Conservation (phyloP, 495 filamentous ascomycete genomes). For the Jackrogersella minutella region DNA sequence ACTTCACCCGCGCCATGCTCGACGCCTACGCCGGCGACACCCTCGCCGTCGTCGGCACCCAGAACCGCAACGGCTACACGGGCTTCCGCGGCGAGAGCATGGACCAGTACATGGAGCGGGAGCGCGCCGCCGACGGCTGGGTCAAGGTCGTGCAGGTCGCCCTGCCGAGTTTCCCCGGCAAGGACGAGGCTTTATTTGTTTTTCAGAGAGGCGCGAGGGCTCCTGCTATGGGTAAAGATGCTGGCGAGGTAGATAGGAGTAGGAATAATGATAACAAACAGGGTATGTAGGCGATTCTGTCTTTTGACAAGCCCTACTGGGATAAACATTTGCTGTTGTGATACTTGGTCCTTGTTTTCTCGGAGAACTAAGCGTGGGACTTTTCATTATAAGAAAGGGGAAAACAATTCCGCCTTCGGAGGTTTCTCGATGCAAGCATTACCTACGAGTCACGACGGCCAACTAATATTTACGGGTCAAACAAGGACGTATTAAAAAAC, state of each 20-base stretch:
- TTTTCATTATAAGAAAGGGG: neutral
- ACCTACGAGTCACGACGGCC: neutral
- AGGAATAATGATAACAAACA: conserved; percentile 8
- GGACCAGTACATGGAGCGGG: conserved; percentile 62
- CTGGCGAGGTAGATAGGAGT: neutral
- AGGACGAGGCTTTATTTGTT: conserved; percentile 63
- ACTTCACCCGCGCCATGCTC: conserved; percentile 62
- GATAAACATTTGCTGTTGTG: neutral
- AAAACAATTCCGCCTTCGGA: neutral
- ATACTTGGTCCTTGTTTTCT: no score
- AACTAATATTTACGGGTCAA: neutral
- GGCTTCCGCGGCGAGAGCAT: conserved; percentile 62
- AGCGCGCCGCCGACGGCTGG: conserved; percentile 50
- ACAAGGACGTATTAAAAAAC: neutral
- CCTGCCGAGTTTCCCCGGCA: conserved; percentile 63
- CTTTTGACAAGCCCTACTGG: neutral
- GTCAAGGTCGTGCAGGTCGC: conserved; percentile 55
- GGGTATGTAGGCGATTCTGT: neutral
- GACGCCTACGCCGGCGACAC: conserved; percentile 63
- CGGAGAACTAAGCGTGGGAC: neutral
- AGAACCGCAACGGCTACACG: conserved; percentile 71
- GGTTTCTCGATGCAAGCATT: neutral
- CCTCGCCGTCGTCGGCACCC: conserved; percentile 68
- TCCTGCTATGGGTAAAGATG: conserved; percentile 6
- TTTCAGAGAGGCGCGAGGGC: conserved; percentile 50